These are phyloP conservation scores for Syncephalastrum monosporum DNA, from an alignment of 371 early-diverging fungal genomes.

Conservation along the genomic window DNA sequence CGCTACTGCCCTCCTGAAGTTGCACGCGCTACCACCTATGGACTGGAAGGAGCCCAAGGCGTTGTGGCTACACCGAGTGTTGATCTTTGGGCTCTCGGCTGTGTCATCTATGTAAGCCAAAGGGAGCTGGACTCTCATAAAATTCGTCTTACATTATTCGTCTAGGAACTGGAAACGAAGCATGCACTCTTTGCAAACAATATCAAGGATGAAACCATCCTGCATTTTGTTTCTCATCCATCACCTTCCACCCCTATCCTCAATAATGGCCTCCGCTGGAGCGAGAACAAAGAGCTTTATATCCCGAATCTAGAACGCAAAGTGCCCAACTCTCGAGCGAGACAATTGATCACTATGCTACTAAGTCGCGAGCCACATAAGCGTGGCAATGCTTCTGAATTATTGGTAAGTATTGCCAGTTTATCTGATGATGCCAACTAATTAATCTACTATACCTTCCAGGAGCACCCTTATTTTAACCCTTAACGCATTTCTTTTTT, in stretches of 20 bases:
- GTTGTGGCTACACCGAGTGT: conserved; percentile 49
- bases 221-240: conserved; percentile 51
- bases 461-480: conserved; percentile 5
- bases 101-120: conserved; percentile 37
- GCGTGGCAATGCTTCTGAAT: conserved; percentile 34
- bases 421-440: neutral
- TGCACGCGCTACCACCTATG: conserved; percentile 48
- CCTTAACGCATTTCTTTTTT: neutral
- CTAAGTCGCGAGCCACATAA: conserved; percentile 41
- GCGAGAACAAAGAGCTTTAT: conserved; percentile 42
- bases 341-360: conserved; percentile 33
- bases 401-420: conserved; percentile 30
- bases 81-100: conserved; percentile 50
- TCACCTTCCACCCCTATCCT: conserved; percentile 47
- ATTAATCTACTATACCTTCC: neutral
- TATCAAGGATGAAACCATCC: conserved; percentile 49
- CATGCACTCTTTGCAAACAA: conserved; percentile 38
- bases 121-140: neutral
- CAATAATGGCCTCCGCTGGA: conserved; percentile 50
- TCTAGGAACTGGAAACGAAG: conserved; percentile 43
- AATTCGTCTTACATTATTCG: neutral
- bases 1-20: conserved; percentile 44
- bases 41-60: conserved; percentile 47
- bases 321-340: conserved; percentile 31
- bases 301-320: conserved; percentile 43